phyloP scores from a whole-genome alignment of 345 rosid species.

The Cardiospermum halicacabum region DNA sequence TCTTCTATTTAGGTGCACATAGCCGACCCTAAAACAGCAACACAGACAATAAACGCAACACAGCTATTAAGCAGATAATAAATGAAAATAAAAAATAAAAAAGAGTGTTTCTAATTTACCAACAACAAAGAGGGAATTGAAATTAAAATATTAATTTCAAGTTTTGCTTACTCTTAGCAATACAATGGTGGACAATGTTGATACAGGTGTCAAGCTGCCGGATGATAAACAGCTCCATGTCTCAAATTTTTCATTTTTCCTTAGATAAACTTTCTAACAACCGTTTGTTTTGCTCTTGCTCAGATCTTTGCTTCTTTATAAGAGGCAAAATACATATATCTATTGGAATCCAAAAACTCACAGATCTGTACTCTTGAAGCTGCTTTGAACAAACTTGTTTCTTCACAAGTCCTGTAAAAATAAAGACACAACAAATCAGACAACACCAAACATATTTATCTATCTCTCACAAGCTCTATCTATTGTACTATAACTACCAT shows the following conservation, averaged over 20 bases:
- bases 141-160: constrained; percentile 1
- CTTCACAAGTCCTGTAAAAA: constrained; percentile 24
- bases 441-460: background rate
- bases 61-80: constrained; percentile 4
- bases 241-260: background rate
- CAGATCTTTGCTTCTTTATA: constrained; percentile 27
- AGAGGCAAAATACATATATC: background rate
- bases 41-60: constrained; percentile 20
- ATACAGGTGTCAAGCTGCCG: constrained; percentile 57
- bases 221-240: constrained; percentile 11
- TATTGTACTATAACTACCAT: constrained; percentile 7
- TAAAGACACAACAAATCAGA: constrained; percentile 18
- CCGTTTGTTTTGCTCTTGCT: background rate
- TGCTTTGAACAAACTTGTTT: constrained; percentile 10
- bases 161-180: constrained; percentile 35
- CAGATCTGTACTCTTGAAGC: constrained; percentile 30
- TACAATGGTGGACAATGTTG: constrained; percentile 16
- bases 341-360: constrained; percentile 16
- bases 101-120: constrained; percentile 37
- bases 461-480: constrained; percentile 4
- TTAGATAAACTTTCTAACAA: too few species aligned
- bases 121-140: constrained; percentile 23
- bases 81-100: constrained; percentile 17
- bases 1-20: background rate
- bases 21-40: constrained; percentile 36